Conservation (phyloP, 768 basidiomycete species). For the Boletus tomentosulus region DNA sequence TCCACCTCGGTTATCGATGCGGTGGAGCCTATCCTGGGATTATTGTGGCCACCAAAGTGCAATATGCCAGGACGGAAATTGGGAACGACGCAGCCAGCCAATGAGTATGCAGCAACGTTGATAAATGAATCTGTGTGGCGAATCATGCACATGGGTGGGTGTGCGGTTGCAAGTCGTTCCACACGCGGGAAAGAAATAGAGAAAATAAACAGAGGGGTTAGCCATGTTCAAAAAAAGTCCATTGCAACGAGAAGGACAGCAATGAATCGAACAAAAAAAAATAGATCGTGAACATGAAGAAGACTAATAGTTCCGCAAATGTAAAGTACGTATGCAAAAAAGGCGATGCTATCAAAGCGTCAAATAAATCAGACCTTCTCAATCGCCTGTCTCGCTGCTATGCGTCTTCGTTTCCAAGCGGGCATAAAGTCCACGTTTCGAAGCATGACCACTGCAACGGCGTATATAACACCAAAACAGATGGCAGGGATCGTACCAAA, state of each 20-base stretch:
- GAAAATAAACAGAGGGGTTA: not conserved
- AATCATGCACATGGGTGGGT: conserved; percentile 1
- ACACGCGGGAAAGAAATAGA: not conserved
- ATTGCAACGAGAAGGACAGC: not conserved
- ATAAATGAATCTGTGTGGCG: conserved; percentile 22
- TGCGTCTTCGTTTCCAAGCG: conserved; percentile 30
- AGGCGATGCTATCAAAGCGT: conserved; percentile 14
- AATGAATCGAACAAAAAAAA: not conserved
- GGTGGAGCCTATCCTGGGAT: no score
- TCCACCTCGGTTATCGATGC: not conserved
- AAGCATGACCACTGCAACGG: conserved; percentile 29
- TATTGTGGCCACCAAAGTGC: no score
- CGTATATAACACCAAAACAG: conserved; percentile 31
- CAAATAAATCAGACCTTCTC: conserved; percentile 19
- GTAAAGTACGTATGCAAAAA: conserved; percentile 18
- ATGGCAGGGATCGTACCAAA: conserved; percentile 32
- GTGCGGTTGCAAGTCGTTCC: not conserved
- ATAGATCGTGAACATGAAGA: not conserved
- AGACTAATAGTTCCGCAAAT: conserved; percentile 12
- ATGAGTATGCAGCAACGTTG: not conserved
- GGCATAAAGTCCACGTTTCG: conserved; percentile 32
- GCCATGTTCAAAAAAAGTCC: conserved; percentile 11
- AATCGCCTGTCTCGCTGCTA: conserved; percentile 21
- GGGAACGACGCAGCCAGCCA: not conserved
- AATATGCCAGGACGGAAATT: not conserved